Evolutionary conservation across 2,329 filamentous ascomycete species (phyloP).

Genomic region (Orbilia javanica): DNA sequence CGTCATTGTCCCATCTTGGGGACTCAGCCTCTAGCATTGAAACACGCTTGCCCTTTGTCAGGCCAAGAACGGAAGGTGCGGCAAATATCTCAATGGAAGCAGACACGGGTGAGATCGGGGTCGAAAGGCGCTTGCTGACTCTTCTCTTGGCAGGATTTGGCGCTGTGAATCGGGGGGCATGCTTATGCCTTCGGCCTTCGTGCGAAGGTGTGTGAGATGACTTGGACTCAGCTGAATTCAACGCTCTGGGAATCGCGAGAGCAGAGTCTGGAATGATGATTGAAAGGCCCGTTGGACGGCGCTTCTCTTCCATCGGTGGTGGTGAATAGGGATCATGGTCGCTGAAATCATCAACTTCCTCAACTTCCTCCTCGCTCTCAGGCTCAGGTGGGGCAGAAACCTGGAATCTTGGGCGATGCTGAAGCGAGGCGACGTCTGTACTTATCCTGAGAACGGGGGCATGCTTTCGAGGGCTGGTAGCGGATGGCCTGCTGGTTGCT

Average conservation of each 20-base stretch:
- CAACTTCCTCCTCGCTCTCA: conserved; percentile 47
- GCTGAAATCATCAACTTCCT: conserved; percentile 55
- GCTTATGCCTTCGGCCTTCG: conserved; percentile 43
- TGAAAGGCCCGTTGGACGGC: conserved; percentile 48
- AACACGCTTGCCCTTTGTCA: conserved; percentile 40
- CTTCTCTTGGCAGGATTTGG: conserved; percentile 47
- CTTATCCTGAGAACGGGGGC: conserved; percentile 51
- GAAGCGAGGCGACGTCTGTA: conserved; percentile 52
- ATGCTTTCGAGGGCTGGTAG: conserved; percentile 41
- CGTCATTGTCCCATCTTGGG: conserved; percentile 54
- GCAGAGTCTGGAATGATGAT: conserved; percentile 53
- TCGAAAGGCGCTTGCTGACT: conserved; percentile 54
- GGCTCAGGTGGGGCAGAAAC: conserved; percentile 40
- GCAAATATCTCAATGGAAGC: conserved; percentile 56
- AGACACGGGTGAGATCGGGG: conserved; percentile 51
- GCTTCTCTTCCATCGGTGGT: conserved; percentile 51
- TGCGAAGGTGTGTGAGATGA: conserved; percentile 42
- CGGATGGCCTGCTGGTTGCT: conserved; percentile 47
- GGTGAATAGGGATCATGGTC: conserved; percentile 45
- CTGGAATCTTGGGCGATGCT: conserved; percentile 38
- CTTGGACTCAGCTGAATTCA: conserved; percentile 51
- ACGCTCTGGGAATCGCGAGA: conserved; percentile 35
- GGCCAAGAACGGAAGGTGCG: conserved; percentile 47
- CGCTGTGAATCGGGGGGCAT: conserved; percentile 43
- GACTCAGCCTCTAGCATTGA: conserved; percentile 55